Conservation (phyloP, 2,329 filamentous ascomycete genomes). For the Penicillium sp. region DNA sequence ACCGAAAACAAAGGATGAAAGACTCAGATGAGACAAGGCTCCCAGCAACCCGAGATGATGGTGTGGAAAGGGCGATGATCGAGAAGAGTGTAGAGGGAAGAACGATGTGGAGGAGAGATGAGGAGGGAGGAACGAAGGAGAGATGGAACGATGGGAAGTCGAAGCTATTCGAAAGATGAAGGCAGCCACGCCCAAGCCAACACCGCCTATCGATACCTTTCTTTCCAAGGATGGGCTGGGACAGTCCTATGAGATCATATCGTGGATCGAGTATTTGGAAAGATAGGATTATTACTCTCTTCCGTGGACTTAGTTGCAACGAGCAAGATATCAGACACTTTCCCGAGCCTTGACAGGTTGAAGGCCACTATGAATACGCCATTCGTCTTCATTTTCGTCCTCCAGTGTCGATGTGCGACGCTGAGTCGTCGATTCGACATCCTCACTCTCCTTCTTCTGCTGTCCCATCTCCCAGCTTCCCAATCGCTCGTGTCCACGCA, state of each 20-base stretch:
- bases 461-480: slow-evolving; percentile 61
- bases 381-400: slow-evolving; percentile 43
- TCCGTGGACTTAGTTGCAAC: background rate
- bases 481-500: slow-evolving; percentile 53
- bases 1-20: background rate
- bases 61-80: background rate
- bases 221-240: no score
- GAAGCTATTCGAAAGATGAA: background rate
- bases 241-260: background rate
- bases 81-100: background rate
- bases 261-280: background rate
- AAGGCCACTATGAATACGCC: slow-evolving; percentile 39
- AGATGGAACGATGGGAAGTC: background rate
- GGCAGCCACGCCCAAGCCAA: background rate
- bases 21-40: background rate
- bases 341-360: slow-evolving; percentile 52
- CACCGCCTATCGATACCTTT: background rate
- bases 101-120: background rate
- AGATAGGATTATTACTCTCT: background rate
- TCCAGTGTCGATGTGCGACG: background rate
- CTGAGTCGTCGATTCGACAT: slow-evolving; percentile 10
- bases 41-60: background rate
- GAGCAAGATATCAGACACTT: slow-evolving; percentile 45
- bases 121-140: background rate
- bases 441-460: slow-evolving; percentile 29